Base-by-base conservation (phyloP, 2,329 filamentous ascomycete genomes). In the Trichoderma pleuroti region DNA sequence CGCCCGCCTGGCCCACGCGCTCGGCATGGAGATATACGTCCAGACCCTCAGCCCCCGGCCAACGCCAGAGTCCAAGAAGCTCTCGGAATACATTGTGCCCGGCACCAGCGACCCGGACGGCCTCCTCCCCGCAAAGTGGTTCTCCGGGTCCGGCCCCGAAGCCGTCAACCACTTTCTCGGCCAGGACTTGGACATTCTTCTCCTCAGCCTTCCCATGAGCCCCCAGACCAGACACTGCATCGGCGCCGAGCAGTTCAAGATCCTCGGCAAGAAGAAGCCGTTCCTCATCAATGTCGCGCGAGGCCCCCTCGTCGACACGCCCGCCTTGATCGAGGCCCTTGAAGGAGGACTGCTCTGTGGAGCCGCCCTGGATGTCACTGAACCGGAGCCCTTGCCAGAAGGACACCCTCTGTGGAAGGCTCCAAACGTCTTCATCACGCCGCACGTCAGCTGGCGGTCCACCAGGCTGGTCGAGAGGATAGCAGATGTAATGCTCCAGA, bases 331-430 rank as follows among this genome's bases (percentile, higher is more conserved):
- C 12, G 81, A 82, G 3, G 88, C 90, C 0, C 79, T 93, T 9
- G 75, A 81, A 30, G 70, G 74, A 5, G 79, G 76, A 16, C 75
- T 76, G 67, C 78, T 81, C 54, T 60, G 81, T 18, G 91, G 91
- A 12, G 91, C 91, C 0, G 90, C 90, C 4, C 78, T 93, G 32
- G 91, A 93, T 77, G 91, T 93, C 0, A 89, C 91, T 1, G 90
- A 93, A 72, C 91, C 91, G 0, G 91, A 93, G 77, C 91, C 91
- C 0, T 77, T 93, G 72, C 90, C 91, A 0, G 76, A 81, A 14
- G 87, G 89, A 28, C 86, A 90, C 76, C 85, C 87, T 72, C 79
- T 93, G 30, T 93, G 91, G 89, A 85, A 84, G 61, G 82, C 88
- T 56, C 85, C 86, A 4, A 92, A 93, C 77, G 83, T 90, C 18